Evolutionary conservation across 2,329 filamentous ascomycete genomes (phyloP).

Genomic region (Karstenula rhodostoma): DNA sequence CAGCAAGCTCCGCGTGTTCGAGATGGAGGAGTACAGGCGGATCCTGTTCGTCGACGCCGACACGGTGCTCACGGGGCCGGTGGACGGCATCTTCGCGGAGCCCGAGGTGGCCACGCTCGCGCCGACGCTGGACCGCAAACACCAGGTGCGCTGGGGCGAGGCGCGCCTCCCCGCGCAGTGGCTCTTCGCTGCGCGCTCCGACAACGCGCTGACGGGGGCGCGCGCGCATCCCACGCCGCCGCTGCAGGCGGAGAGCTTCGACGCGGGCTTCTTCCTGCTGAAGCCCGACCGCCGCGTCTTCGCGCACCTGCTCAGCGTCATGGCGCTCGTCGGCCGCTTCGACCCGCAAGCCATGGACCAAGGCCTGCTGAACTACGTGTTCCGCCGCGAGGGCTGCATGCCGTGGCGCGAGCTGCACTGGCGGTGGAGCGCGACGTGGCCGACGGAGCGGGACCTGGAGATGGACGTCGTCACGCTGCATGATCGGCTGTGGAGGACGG

Average conservation of each 20-base stretch:
- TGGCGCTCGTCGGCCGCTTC: conserved; percentile 48
- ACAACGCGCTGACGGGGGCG: conserved; percentile 44
- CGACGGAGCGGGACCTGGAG: conserved; percentile 44
- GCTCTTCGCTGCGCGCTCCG: conserved; percentile 49
- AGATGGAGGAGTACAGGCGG: conserved; percentile 52
- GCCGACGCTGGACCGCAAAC: conserved; percentile 18
- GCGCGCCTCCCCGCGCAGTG: conserved; percentile 48
- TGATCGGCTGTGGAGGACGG: conserved; percentile 49
- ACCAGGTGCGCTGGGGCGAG: conserved; percentile 39
- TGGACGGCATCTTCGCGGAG: conserved; percentile 53
- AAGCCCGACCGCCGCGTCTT: conserved; percentile 51
- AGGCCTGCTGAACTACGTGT: conserved; percentile 56
- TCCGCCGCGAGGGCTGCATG: conserved; percentile 52
- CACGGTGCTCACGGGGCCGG: conserved; percentile 45
- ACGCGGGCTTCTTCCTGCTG: conserved; percentile 54
- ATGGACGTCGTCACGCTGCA: conserved; percentile 48
- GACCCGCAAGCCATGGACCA: conserved; percentile 53
- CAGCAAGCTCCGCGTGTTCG: conserved; percentile 54
- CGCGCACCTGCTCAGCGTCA: conserved; percentile 50
- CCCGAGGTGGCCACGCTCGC: conserved; percentile 43
- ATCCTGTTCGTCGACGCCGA: conserved; percentile 57
- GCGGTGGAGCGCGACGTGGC: conserved; percentile 53
- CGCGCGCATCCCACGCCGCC: conserved; percentile 51
- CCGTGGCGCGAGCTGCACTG: conserved; percentile 52
- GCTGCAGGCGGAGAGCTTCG: conserved; percentile 44